Conservation (phyloP, 345 rosid species). For the Cardiospermum halicacabum region DNA sequence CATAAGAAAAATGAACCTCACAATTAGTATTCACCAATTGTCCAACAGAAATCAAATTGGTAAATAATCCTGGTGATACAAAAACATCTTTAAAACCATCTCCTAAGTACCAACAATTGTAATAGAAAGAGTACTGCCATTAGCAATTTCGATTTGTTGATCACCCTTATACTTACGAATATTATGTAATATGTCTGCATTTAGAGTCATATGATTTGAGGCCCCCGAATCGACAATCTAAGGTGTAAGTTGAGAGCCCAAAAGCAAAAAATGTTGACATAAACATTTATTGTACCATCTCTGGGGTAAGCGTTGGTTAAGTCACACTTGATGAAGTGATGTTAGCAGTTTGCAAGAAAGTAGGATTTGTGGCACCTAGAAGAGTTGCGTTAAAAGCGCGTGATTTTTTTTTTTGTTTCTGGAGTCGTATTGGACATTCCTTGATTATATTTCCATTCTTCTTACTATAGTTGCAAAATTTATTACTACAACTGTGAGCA, state of each 20-base stretch:
- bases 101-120: neutral
- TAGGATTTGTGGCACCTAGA: no score
- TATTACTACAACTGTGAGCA: neutral
- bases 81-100: neutral
- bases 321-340: no score
- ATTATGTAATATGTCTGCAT: neutral
- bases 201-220: conserved; percentile 10
- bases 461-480: conserved; percentile 7
- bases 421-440: neutral
- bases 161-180: neutral
- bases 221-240: conserved; percentile 5
- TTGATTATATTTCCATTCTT: neutral
- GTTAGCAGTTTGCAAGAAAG: no score
- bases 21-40: conserved; percentile 1
- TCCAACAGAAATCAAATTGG: neutral
- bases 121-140: neutral
- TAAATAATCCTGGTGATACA: neutral
- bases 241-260: neutral
- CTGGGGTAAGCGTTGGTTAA: neutral
- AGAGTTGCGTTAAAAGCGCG: no score
- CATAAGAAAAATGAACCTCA: neutral
- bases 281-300: neutral
- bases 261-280: neutral
- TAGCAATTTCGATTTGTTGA: neutral
- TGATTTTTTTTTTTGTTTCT: no score